Base-by-base conservation (phyloP, 2,329 filamentous ascomycete genomes). In the Trichothecium roseum region DNA sequence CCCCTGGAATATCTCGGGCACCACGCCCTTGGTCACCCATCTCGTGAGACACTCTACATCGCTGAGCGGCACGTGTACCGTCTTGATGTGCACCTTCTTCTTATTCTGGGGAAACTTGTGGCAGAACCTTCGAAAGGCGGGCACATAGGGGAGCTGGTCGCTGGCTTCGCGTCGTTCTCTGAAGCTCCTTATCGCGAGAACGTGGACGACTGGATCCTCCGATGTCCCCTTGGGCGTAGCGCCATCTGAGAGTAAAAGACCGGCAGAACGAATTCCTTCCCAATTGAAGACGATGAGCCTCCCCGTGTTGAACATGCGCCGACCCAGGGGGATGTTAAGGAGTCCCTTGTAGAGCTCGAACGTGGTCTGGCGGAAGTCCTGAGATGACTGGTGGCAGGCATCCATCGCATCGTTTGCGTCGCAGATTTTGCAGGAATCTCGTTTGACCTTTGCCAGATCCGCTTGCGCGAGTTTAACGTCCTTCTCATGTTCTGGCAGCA, bases 401-500 rank as follows among this genome's bases (percentile, higher is more conserved):
- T 88, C 83, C 47, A 98, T 72, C 46, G 86, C 78, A 28, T 72
- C 62, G 20, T 24, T 24, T 24, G 20, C 20, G 53, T 94, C 85
- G 53, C 91, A 98, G 18, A 82, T 78, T 17, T 75, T 63, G 56
- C 91, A 98, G 15, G 81, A 58, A 49, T 94, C 85, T 10, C 89
- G 73, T 58, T 89, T 93, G 52, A 96, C 76, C 60, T 89, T 94
- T 36, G 79, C 86, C 37, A 98, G 62, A 60, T 93, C 89, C 4
- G 85, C 88, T 56, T 98, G 88, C 0, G 88, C 93, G 3, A 94
- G 48, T 54, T 89, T 87, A 41, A 98, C 86, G 39, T 87, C 83
- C 58, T 94, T 94, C 59, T 98, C 88, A 49, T 96, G 89, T 57
- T 96, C 88, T 0, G 91, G 91, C 2, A 96, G 67, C 10, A 96